Conservation (phyloP, 2,329 filamentous ascomycete species). For the Microdochium bolleyi region DNA sequence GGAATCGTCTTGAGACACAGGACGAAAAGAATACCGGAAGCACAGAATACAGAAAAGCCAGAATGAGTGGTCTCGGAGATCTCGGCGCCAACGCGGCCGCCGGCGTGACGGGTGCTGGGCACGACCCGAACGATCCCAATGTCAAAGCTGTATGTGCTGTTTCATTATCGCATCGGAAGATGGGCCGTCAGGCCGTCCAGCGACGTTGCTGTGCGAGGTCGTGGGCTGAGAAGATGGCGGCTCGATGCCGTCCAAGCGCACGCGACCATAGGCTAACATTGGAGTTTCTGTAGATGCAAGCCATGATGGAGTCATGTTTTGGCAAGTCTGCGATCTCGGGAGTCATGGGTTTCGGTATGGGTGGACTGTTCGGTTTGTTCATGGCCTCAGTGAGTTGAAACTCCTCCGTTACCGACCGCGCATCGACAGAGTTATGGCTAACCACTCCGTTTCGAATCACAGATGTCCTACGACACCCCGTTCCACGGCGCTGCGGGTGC, state of each 20-base stretch:
- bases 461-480: slow-evolving; percentile 99
- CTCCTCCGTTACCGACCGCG: slow-evolving; percentile 1
- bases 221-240: no score
- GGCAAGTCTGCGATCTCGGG: slow-evolving; percentile 85
- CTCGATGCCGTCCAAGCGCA: no score
- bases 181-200: no score
- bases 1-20: not conserved
- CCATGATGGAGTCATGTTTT: slow-evolving; percentile 84
- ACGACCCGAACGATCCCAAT: slow-evolving; percentile 38
- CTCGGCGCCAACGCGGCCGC: slow-evolving; percentile 6
- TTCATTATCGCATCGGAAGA: not conserved
- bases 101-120: slow-evolving; percentile 13
- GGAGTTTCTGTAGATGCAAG: slow-evolving; percentile 54
- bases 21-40: not conserved
- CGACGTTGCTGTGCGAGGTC: no score
- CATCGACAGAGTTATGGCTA: not conserved
- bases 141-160: slow-evolving; percentile 36
- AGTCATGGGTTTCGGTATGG: slow-evolving; percentile 88
- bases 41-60: not conserved
- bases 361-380: slow-evolving; percentile 91
- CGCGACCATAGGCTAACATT: not conserved
- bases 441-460: not conserved
- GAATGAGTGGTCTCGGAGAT: not conserved
- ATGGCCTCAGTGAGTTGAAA: slow-evolving; percentile 76
- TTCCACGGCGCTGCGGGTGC: slow-evolving; percentile 42